Conservation (phyloP, 1,284 basidiomycete species). For the Fomitopsis pinicola region DNA sequence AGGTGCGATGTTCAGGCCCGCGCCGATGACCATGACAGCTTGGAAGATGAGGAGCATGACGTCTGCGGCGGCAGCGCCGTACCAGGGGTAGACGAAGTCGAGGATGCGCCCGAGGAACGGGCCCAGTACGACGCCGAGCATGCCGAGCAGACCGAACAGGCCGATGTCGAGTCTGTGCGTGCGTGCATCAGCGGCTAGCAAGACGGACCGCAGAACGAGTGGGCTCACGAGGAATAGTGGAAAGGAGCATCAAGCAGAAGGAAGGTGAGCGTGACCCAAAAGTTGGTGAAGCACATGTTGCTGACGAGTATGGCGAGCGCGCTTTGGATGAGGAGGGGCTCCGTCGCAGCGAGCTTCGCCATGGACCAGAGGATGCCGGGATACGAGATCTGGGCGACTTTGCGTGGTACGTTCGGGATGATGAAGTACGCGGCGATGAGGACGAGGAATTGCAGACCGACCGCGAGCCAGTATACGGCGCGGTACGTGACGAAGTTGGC, state of each 20-base stretch:
- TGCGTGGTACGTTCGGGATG: conserved; percentile 49
- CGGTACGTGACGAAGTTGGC: conserved; percentile 42
- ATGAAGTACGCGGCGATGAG: conserved; percentile 35
- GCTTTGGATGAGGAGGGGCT: conserved; percentile 47
- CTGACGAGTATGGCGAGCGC: conserved; percentile 37
- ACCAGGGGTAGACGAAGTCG: conserved; percentile 48
- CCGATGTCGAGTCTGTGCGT: conserved; percentile 41
- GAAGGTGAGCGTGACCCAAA: conserved; percentile 50
- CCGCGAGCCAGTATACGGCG: conserved; percentile 43
- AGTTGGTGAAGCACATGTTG: conserved; percentile 36
- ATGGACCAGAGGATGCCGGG: conserved; percentile 41
- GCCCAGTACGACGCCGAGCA: conserved; percentile 39
- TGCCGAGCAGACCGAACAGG: conserved; percentile 51
- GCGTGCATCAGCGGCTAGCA: not conserved
- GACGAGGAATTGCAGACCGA: conserved; percentile 36
- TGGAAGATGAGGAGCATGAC: conserved; percentile 30
- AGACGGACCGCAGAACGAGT: too few relatives aligned
- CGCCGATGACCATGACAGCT: conserved; percentile 40
- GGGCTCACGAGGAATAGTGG: conserved; percentile 34
- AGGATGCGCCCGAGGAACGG: conserved; percentile 47
- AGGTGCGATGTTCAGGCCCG: conserved; percentile 40
- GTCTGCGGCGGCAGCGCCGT: conserved; percentile 39
- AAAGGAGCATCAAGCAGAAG: conserved; percentile 46
- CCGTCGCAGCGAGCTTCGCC: conserved; percentile 42
- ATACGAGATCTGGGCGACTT: conserved; percentile 38